Conservation (phyloP, 2,329 filamentous ascomycete species). For the Nothophoma quercina region DNA sequence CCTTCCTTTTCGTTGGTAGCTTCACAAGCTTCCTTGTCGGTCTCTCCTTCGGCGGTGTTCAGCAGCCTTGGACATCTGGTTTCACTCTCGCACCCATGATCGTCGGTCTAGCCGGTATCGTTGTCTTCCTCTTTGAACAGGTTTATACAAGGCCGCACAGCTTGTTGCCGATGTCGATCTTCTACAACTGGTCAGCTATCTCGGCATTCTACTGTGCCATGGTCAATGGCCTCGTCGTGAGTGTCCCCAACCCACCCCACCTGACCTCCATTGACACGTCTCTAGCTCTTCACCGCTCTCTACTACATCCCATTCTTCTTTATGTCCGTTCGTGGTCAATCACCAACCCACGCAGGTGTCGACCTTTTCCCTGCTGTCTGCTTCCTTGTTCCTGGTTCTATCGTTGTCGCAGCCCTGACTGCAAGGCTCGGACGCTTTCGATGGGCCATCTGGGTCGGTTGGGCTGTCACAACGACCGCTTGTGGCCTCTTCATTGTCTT, state of each 20-base stretch:
- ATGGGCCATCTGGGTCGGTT: slow-evolving; percentile 55
- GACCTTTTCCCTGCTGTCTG: slow-evolving; percentile 48
- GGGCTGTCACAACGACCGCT: slow-evolving; percentile 48
- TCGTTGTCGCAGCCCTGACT: slow-evolving; percentile 35
- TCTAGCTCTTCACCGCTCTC: slow-evolving; percentile 52
- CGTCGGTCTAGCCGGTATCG: slow-evolving; percentile 42
- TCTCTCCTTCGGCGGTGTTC: slow-evolving; percentile 53
- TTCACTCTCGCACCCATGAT: slow-evolving; percentile 52
- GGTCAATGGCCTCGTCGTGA: slow-evolving; percentile 54
- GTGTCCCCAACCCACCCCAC: slow-evolving; percentile 14
- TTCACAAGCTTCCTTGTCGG: slow-evolving; percentile 52
- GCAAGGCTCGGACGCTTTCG: slow-evolving; percentile 41
- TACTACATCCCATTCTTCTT: slow-evolving; percentile 56
- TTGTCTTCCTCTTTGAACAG: slow-evolving; percentile 49
- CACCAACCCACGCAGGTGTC: slow-evolving; percentile 48
- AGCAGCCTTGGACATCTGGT: slow-evolving; percentile 50
- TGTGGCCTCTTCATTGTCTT: slow-evolving; percentile 51
- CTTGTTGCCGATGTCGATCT: slow-evolving; percentile 50
- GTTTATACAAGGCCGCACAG: slow-evolving; percentile 42
- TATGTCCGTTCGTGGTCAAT: slow-evolving; percentile 45
- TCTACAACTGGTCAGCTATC: slow-evolving; percentile 45
- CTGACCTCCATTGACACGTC: background rate
- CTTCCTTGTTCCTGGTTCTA: slow-evolving; percentile 41
- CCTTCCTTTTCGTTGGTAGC: slow-evolving; percentile 49
- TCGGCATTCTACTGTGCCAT: slow-evolving; percentile 53